phyloP scores from a whole-genome alignment of 108 stramenopile genomes.

The Conticribra guillardii region DNA sequence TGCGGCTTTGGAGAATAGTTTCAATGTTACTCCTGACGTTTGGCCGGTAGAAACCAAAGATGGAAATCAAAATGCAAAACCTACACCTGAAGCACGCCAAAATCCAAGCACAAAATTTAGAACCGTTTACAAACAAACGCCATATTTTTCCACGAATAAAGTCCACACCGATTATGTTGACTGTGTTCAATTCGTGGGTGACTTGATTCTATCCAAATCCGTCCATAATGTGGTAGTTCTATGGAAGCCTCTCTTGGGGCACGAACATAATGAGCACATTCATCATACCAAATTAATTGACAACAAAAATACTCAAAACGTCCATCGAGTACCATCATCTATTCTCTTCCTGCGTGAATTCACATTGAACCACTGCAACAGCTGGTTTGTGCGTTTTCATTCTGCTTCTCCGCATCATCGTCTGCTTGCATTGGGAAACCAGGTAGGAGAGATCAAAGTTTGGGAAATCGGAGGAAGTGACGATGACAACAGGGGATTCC shows the following conservation, averaged over 20 bases:
- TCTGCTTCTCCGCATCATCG: conserved; percentile 38
- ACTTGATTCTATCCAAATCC: conserved; percentile 81
- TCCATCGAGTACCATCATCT: conserved; percentile 23
- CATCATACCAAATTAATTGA: neutral
- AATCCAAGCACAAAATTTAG: too few species aligned
- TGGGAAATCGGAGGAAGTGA: conserved; percentile 60
- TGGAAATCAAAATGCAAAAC: too few species aligned
- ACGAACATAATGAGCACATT: conserved; percentile 7
- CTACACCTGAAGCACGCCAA: too few species aligned
- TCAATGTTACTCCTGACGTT: conserved; percentile 3
- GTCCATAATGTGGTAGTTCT: conserved; percentile 66
- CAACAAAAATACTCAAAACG: conserved; percentile 10
- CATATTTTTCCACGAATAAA: conserved; percentile 69
- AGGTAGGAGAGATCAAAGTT: conserved; percentile 66
- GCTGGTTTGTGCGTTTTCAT: conserved; percentile 79
- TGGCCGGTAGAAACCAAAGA: neutral
- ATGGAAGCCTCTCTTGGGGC: conserved; percentile 71
- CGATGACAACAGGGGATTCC: conserved; percentile 23
- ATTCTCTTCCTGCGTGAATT: conserved; percentile 50
- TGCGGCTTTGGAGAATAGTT: conserved; percentile 16
- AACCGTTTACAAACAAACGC: conserved; percentile 60
- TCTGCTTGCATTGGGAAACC: conserved; percentile 75
- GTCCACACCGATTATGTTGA: conserved; percentile 83
- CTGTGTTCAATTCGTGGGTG: conserved; percentile 80
- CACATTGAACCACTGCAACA: conserved; percentile 37